A percentile compares a stretch with the other conserved stretches of the same genome.
Evolutionary conservation across 805 yeast genomes (phyloP).

Genomic region (Cyberlindnera petersonii): DNA sequence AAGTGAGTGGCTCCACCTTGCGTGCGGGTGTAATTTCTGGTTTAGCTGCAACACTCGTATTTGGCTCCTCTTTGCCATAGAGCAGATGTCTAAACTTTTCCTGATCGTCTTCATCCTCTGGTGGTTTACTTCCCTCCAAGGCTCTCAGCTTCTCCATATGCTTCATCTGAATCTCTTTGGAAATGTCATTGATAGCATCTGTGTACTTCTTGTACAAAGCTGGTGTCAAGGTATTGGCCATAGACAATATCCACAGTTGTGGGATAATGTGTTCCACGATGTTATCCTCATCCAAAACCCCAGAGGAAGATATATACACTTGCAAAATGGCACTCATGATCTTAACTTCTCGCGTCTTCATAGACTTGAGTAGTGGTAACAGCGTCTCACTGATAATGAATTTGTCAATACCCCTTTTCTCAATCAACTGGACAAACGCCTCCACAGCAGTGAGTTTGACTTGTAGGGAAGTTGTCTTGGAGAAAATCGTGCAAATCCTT

Average conservation of each 20-base stretch:
- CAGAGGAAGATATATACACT: slow-evolving; percentile 35
- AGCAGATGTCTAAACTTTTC: slow-evolving; percentile 21
- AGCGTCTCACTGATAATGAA: slow-evolving; percentile 70
- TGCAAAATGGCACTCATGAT: slow-evolving; percentile 49
- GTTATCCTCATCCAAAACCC: slow-evolving; percentile 43
- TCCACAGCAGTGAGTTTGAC: slow-evolving; percentile 68
- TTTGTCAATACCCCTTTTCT: slow-evolving; percentile 61
- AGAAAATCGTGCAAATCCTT: slow-evolving; percentile 62
- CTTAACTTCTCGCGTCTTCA: slow-evolving; percentile 73
- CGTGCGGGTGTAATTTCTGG: slow-evolving; percentile 11
- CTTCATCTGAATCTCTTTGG: slow-evolving; percentile 40
- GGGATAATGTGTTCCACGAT: slow-evolving; percentile 55
- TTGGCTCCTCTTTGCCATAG: slow-evolving; percentile 17
- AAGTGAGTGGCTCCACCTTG: slow-evolving; percentile 20
- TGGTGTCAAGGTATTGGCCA: slow-evolving; percentile 40
- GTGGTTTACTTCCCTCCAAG: slow-evolving; percentile 24
- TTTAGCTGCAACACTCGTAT: slow-evolving; percentile 3
- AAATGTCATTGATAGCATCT: slow-evolving; percentile 37
- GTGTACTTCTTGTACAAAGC: slow-evolving; percentile 39
- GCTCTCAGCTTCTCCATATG: slow-evolving; percentile 34
- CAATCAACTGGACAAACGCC: slow-evolving; percentile 55
- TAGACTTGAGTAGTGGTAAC: slow-evolving; percentile 69
- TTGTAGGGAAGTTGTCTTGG: slow-evolving; percentile 78
- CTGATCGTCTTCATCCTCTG: slow-evolving; percentile 24
- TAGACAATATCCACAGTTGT: slow-evolving; percentile 45